Conservation (phyloP, 2,329 filamentous ascomycete species). For the Leptographium lundbergii region DNA sequence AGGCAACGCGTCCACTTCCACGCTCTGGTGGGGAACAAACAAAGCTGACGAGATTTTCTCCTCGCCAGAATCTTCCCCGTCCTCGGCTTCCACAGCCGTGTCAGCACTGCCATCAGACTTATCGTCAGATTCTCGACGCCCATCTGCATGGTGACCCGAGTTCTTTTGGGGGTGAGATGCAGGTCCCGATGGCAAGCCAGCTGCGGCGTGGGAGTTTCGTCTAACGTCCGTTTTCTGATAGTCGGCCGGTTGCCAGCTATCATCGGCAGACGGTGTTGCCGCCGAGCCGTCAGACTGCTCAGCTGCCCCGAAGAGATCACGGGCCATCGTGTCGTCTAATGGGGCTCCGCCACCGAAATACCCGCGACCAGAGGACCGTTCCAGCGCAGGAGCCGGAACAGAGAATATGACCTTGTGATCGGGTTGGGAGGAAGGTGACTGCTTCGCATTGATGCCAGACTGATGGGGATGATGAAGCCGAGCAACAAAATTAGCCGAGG, state of each 20-base stretch:
- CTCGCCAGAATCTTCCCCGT: slow-evolving; percentile 54
- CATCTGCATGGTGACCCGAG: neutral
- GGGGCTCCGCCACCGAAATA: neutral
- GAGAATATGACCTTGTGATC: slow-evolving; percentile 7
- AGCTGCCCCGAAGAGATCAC: slow-evolving; percentile 2
- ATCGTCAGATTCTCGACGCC: slow-evolving; percentile 25
- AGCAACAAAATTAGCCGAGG: slow-evolving; percentile 8
- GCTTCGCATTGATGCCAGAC: neutral
- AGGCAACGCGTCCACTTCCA: slow-evolving; percentile 24
- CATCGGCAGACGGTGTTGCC: neutral
- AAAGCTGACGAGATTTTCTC: slow-evolving; percentile 81
- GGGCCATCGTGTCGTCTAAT: neutral
- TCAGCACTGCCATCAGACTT: slow-evolving; percentile 20
- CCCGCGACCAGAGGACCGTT: neutral
- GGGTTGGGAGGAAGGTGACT: neutral
- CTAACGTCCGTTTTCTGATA: neutral
- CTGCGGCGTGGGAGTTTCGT: neutral
- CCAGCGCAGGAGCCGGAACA: slow-evolving; percentile 4
- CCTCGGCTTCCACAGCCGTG: slow-evolving; percentile 26
- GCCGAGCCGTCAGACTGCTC: neutral
- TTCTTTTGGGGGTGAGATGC: neutral
- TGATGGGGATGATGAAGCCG: slow-evolving; percentile 6
- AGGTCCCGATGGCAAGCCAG: neutral
- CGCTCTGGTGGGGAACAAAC: slow-evolving; percentile 63
- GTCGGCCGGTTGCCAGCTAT: neutral